Conservation (phyloP, 2,329 filamentous ascomycete genomes). For the Ceratocystis colombiana region DNA sequence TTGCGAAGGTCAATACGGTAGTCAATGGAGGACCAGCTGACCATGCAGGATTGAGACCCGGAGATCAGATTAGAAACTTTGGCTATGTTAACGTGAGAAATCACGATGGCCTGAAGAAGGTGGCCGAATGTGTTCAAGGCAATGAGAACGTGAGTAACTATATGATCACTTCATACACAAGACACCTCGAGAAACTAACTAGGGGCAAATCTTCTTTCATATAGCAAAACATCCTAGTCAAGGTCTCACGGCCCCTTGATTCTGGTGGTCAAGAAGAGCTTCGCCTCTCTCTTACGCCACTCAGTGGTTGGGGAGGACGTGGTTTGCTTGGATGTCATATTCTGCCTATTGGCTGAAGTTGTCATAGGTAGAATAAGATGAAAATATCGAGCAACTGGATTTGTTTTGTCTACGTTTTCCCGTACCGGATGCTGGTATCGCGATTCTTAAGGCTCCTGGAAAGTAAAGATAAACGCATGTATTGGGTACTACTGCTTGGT, state of each 20-base stretch:
- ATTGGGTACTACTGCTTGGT: background rate
- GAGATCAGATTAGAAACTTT: slow-evolving; percentile 76
- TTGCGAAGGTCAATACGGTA: slow-evolving; percentile 84
- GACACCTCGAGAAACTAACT: background rate
- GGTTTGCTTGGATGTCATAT: slow-evolving; percentile 87
- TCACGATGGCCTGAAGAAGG: slow-evolving; percentile 73
- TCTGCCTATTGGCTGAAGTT: slow-evolving; percentile 46
- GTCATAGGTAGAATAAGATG: background rate
- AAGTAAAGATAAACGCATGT: background rate
- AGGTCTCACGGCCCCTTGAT: slow-evolving; percentile 44
- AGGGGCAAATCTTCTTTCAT: background rate
- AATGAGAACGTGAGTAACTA: slow-evolving; percentile 68
- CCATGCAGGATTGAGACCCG: slow-evolving; percentile 65
- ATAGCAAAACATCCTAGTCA: slow-evolving; percentile 61
- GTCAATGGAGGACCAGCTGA: slow-evolving; percentile 70
- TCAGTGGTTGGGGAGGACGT: slow-evolving; percentile 77
- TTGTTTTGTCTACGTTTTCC: background rate
- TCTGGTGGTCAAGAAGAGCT: slow-evolving; percentile 45
- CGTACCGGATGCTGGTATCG: background rate
- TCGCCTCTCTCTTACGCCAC: slow-evolving; percentile 62
- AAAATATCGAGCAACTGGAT: background rate
- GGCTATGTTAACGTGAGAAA: slow-evolving; percentile 75
- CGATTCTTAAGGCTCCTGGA: background rate
- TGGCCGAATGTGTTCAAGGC: slow-evolving; percentile 80
- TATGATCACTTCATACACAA: background rate